phyloP scores from a whole-genome alignment of 2,329 filamentous ascomycete genomes.

The Penicillium thymicola region DNA sequence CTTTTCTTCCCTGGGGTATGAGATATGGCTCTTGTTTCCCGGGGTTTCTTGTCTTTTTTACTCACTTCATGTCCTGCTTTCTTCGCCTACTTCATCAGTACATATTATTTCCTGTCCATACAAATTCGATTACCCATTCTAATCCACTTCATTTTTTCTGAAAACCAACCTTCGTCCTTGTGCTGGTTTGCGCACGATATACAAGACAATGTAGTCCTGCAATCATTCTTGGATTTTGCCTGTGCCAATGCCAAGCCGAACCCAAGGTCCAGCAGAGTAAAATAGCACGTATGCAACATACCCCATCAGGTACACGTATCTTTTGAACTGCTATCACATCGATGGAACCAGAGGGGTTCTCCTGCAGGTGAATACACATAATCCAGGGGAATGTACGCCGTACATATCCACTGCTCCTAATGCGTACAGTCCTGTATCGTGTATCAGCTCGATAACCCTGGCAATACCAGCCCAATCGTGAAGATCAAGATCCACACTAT shows the following conservation, averaged over 20 bases:
- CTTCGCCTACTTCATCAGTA: slow-evolving; percentile 7
- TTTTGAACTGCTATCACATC: background rate
- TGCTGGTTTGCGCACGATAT: background rate
- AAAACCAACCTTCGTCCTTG: background rate
- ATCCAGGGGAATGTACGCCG: background rate
- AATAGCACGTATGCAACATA: background rate
- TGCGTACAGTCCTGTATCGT: background rate
- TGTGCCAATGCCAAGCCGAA: background rate
- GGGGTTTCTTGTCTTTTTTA: background rate
- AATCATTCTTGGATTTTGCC: background rate
- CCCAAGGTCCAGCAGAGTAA: background rate
- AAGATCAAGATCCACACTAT: background rate
- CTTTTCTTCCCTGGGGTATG: slow-evolving; percentile 5
- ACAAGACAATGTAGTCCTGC: background rate
- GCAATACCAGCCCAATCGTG: background rate
- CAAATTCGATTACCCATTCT: slow-evolving; percentile 1
- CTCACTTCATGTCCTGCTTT: background rate
- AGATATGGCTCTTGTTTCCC: slow-evolving; percentile 8
- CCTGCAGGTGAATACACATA: background rate
- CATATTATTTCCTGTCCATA: slow-evolving; percentile 18
- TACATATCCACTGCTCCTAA: background rate
- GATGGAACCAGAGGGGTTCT: background rate
- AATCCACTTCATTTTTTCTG: background rate
- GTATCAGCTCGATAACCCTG: background rate
- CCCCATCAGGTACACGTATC: background rate